Evolutionary conservation across 2,329 filamentous ascomycete genomes (phyloP), one percentile per base, ranked within the genome.

Genomic region (Shiraia sp.): DNA sequence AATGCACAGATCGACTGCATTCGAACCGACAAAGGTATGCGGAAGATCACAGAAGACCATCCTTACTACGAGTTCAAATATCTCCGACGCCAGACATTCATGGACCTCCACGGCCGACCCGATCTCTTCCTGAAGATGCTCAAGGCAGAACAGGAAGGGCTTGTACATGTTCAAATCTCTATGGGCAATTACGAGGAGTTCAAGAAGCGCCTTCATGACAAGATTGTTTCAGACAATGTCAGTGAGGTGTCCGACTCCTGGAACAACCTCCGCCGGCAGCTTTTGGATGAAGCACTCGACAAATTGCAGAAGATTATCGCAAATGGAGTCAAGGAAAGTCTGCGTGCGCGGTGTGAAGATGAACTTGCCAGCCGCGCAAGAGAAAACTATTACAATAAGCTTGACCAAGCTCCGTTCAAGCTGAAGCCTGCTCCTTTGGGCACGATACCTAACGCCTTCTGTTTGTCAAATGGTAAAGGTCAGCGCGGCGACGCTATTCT

Each of bases 1-100:
- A 85, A 85, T 54, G 90, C 90, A 16, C 80, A 88, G 41, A 84
- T 99, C 46, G 90, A 92, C 72, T 95, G 91, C 67, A 83, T 82
- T 48, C 85, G 93, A 40, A 99, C 93, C 0, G 91, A 97, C 46
- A 99, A 97, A 71, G 93, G 93, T 19, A 75, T 96, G 38, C 87
- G 88, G 42, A 88, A 89, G 62, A 97, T 99, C 55, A 91, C 96
- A 57, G 92, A 97, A 48, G 85, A 93, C 16, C 91, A 97, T 61
- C 90, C 90, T 0, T 97, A 95, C 70, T 97, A 97, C 66, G 93
- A 97, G 69, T 89, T 99, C 75, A 96, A 99, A 70, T 99, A 99
- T 59, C 78, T 99, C 14, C 84, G 90, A 51, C 90, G 93, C 58
- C 91, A 96, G 69, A 88, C 88, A 6, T 87, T 96, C 47, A 76